phyloP scores from a whole-genome alignment of 2,329 filamentous ascomycete genomes.

The Aureobasidium lini region DNA sequence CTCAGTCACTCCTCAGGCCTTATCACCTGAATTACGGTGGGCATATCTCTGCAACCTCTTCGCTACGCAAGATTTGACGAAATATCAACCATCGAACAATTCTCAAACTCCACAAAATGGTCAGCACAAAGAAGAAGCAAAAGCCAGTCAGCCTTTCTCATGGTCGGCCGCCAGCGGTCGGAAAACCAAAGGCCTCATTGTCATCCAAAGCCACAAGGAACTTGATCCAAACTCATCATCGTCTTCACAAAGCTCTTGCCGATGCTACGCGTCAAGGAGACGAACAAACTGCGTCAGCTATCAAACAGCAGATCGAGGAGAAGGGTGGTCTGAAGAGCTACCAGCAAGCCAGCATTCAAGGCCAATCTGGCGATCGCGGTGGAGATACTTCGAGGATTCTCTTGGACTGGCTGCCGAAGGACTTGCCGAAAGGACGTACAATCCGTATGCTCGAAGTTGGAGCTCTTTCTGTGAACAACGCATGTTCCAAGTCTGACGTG shows the following conservation, averaged over 20 bases:
- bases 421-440: slow-evolving; percentile 16
- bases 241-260: slow-evolving; percentile 49
- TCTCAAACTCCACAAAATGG: background rate
- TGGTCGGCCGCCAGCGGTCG: slow-evolving; percentile 38
- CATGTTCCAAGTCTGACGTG: slow-evolving; percentile 63
- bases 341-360: slow-evolving; percentile 55
- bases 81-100: no score
- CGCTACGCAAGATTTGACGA: no score
- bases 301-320: slow-evolving; percentile 45
- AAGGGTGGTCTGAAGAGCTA: slow-evolving; percentile 54
- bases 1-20: no score
- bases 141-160: slow-evolving; percentile 34
- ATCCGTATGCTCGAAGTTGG: slow-evolving; percentile 81
- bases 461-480: slow-evolving; percentile 75
- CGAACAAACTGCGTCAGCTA: slow-evolving; percentile 29
- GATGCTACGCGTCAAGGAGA: slow-evolving; percentile 42
- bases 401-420: slow-evolving; percentile 47
- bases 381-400: slow-evolving; percentile 57
- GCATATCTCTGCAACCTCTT: no score
- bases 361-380: slow-evolving; percentile 52
- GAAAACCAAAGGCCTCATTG: slow-evolving; percentile 33
- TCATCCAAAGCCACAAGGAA: slow-evolving; percentile 52
- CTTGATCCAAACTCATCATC: slow-evolving; percentile 54
- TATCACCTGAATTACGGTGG: no score
- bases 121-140: slow-evolving; percentile 22